A percentile compares a stretch with the other conserved stretches of the same genome.
Evolutionary conservation across 1,139 yeast genomes (phyloP).

Genomic region (Kurtzmaniella quercitrusa): DNA sequence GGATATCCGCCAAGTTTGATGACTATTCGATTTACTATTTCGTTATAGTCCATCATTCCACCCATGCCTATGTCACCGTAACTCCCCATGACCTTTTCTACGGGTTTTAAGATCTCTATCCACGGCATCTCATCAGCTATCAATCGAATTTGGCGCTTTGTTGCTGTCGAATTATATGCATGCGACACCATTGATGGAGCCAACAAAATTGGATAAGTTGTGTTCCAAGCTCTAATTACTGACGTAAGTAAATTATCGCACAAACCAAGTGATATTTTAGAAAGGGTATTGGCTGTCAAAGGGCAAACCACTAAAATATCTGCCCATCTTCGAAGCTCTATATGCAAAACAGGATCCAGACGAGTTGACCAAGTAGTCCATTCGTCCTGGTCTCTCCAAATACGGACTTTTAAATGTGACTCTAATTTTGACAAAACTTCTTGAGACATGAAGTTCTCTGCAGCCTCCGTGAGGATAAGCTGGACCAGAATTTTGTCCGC

Average conservation of each 20-base stretch:
- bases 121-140: conserved; percentile 87
- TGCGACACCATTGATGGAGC: conserved; percentile 96
- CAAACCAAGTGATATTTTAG: conserved; percentile 85
- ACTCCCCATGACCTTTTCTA: conserved; percentile 87
- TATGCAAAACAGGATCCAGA: conserved; percentile 88
- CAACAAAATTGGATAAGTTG: conserved; percentile 76
- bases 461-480: conserved; percentile 73
- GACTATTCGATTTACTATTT: conserved; percentile 81
- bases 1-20: conserved; percentile 87
- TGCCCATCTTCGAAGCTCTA: conserved; percentile 94
- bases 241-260: conserved; percentile 87
- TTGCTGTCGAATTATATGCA: conserved; percentile 83
- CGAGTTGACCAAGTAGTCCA: conserved; percentile 86
- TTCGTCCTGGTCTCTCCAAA: conserved; percentile 91
- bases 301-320: conserved; percentile 88
- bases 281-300: conserved; percentile 81
- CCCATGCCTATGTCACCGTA: conserved; percentile 97
- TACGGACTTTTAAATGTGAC: conserved; percentile 44
- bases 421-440: conserved; percentile 42
- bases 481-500: conserved; percentile 77
- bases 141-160: conserved; percentile 72
- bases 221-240: conserved; percentile 90
- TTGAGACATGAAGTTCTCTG: conserved; percentile 75
- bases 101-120: conserved; percentile 85
- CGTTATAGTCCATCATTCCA: conserved; percentile 89